A percentile compares a stretch with the other conserved stretches of the same genome.
phyloP scores from a whole-genome alignment of 2,329 filamentous ascomycete genomes.

The Macrophomina phaseolina region DNA sequence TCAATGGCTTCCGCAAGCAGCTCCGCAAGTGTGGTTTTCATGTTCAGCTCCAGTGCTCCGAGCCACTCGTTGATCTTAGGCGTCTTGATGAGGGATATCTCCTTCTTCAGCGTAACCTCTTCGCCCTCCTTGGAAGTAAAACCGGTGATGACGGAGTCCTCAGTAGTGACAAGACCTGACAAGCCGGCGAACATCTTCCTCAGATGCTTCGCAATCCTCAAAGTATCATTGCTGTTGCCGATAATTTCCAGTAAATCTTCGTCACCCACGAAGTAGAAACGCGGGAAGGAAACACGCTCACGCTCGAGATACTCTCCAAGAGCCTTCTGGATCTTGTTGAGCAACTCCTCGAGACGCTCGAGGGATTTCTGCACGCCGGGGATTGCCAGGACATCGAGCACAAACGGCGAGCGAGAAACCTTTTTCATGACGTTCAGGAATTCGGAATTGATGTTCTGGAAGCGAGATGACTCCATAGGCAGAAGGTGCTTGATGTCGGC shows the following conservation, averaged over 20 bases:
- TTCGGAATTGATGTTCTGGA: constrained; percentile 99
- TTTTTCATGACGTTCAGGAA: constrained; percentile 99
- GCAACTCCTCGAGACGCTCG: constrained; percentile 91
- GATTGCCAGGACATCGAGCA: constrained; percentile 95
- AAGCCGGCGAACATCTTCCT: constrained; percentile 99
- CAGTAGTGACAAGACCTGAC: constrained; percentile 87
- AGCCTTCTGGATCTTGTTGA: constrained; percentile 99
- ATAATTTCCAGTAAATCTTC: constrained; percentile 99
- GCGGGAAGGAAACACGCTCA: constrained; percentile 94
- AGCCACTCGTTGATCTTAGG: constrained; percentile 99
- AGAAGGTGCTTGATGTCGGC: constrained; percentile 98
- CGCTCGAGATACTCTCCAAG: constrained; percentile 98
- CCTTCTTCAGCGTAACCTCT: constrained; percentile 82
- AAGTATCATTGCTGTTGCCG: constrained; percentile 96
- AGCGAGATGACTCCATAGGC: constrained; percentile 93
- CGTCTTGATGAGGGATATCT: constrained; percentile 90
- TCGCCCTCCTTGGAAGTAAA: constrained; percentile 97
- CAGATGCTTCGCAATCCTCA: constrained; percentile 97
- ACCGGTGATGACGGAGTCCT: constrained; percentile 85
- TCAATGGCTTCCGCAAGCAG: constrained; percentile 84
- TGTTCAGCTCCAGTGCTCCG: constrained; percentile 86
- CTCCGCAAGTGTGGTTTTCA: constrained; percentile 94
- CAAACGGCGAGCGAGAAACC: constrained; percentile 93
- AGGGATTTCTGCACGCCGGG: constrained; percentile 94
- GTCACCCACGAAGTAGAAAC: constrained; percentile 99